A percentile compares a stretch with the other conserved stretches of the same genome.
Evolutionary conservation across 1,284 basidiomycete genomes (phyloP).

Genomic region (Leccinum pachyderme): DNA sequence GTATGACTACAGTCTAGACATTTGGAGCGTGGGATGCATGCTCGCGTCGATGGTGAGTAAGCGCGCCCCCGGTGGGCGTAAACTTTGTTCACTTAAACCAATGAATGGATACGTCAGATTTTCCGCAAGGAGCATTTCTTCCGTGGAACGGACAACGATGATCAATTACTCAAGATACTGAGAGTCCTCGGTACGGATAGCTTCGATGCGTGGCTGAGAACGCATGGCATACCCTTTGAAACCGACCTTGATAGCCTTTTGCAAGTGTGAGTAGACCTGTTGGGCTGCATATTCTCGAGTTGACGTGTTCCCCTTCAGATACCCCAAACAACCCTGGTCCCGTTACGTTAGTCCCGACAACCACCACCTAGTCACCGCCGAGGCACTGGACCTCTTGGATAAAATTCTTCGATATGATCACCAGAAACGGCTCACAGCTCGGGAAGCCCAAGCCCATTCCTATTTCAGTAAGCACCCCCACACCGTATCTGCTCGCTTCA

Average conservation of each 20-base stretch:
- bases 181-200: slow-evolving; percentile 86
- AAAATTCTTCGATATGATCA: slow-evolving; percentile 85
- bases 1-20: slow-evolving; percentile 83
- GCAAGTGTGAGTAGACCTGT: slow-evolving; percentile 44
- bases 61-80: background rate
- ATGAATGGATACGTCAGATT: slow-evolving; percentile 44
- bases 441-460: slow-evolving; percentile 72
- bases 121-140: slow-evolving; percentile 91
- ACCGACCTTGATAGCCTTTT: slow-evolving; percentile 67
- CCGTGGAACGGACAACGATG: slow-evolving; percentile 86
- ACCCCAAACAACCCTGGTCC: slow-evolving; percentile 75
- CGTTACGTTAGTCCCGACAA: slow-evolving; percentile 73
- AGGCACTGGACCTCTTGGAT: slow-evolving; percentile 81
- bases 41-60: slow-evolving; percentile 76
- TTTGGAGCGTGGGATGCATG: slow-evolving; percentile 91
- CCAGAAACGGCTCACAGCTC: slow-evolving; percentile 78
- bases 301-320: slow-evolving; percentile 39
- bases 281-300: background rate
- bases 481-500: slow-evolving; percentile 16
- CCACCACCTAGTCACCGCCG: slow-evolving; percentile 68
- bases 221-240: slow-evolving; percentile 77
- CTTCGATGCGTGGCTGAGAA: slow-evolving; percentile 69
- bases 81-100: background rate
- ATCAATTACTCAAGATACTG: slow-evolving; percentile 86
- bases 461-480: slow-evolving; percentile 67